These are phyloP conservation scores for Talaromyces sp. DNA, from an alignment of 2,329 filamentous ascomycete species.

Conservation along the genomic window DNA sequence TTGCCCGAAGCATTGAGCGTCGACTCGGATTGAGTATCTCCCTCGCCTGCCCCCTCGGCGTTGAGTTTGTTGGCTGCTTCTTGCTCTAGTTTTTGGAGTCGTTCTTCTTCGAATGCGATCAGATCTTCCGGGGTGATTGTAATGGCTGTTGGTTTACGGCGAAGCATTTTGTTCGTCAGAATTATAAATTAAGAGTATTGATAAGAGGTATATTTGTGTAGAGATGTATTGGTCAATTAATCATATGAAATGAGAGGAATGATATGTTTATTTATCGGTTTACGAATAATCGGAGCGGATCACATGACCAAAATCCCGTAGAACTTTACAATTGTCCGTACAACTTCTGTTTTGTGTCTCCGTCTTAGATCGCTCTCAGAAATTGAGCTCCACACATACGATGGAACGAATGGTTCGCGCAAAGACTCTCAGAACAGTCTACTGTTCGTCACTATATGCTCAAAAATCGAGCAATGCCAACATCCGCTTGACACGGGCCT, in stretches of 20 bases:
- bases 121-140: slow-evolving; percentile 50
- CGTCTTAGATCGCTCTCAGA: neutral
- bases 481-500: slow-evolving; percentile 8
- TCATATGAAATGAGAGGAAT: neutral
- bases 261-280: neutral
- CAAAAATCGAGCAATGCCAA: slow-evolving; percentile 7
- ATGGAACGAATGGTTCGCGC: slow-evolving; percentile 12
- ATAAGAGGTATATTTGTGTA: neutral
- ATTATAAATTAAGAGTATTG: neutral
- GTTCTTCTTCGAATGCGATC: slow-evolving; percentile 45
- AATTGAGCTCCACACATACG: neutral
- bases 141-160: slow-evolving; percentile 51
- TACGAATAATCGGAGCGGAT: neutral
- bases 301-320: slow-evolving; percentile 9
- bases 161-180: slow-evolving; percentile 39
- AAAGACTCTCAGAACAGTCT: neutral
- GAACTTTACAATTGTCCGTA: neutral
- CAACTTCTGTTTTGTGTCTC: neutral
- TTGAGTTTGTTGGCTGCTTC: slow-evolving; percentile 26
- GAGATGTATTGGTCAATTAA: neutral
- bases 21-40: slow-evolving; percentile 11
- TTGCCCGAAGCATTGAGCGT: slow-evolving; percentile 10
- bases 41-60: slow-evolving; percentile 11
- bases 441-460: neutral
- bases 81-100: slow-evolving; percentile 28